Evolutionary conservation across 768 basidiomycete species (phyloP), one percentile per base, ranked within the genome.

Genomic region (Cyclocybe aegerita): DNA sequence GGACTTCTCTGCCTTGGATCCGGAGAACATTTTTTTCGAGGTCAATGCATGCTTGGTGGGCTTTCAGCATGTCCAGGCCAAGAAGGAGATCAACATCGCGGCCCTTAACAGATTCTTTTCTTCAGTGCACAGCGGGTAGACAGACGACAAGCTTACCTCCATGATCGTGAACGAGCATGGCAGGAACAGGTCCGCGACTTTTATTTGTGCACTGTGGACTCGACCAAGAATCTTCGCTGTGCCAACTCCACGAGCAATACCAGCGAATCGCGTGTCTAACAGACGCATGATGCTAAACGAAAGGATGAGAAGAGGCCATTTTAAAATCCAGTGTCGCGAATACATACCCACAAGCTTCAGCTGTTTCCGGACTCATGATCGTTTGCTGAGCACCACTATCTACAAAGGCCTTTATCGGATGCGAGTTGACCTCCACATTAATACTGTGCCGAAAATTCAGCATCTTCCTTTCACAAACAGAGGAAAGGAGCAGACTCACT

Each of bases 21-120:
- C 93, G 81, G 15, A 99, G 82, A 9, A 90, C 89, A 56, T 85
- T 83, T 67, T 93, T 93, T 59, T 86, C 77, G 16, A 99, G 81
- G 68, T 99, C 97, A 66, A 99, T 98, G 62, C 86, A 90, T 4
- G 94, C 96, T 64, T 97, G 94, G 65, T 98, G 91, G 0, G 94
- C 90, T 69, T 93, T 98, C 53, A 98, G 82, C 97, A 98, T 98
- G 77, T 99, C 97, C n/a, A 99, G 79, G 6, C 97, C 97, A 37
- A 99, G 86, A 3, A 99, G 75, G n/a, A 99, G 83, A 63, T 98
- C 96, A 40, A 98, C 93, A 50, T 90, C 86, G 31, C 86, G 82
- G 34, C 94, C 94, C 90, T 93, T 50, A 17, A 46, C 36, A 17
- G 10, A 39, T 38, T 16, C 23, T 35, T 14, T 9, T 8, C 14